phyloP scores from a whole-genome alignment of 2,329 filamentous ascomycete species.

The Westerdykella aurantiaca region DNA sequence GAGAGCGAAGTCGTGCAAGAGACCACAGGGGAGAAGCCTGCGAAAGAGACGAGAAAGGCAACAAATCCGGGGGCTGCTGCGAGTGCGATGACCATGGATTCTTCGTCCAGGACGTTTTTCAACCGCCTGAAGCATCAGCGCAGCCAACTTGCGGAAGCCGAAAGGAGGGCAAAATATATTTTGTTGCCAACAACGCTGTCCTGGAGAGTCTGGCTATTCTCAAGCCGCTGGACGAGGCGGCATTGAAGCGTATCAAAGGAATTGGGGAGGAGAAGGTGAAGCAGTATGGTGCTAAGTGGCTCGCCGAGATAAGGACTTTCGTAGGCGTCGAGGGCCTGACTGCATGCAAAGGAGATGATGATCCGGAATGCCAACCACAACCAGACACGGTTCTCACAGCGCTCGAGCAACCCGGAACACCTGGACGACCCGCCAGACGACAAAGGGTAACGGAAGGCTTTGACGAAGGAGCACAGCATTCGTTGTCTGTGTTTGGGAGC shows the following conservation, averaged over 20 bases:
- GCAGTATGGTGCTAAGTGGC: conserved; percentile 24
- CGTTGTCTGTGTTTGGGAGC: conserved; percentile 19
- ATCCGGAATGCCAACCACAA: neutral
- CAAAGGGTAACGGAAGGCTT: neutral
- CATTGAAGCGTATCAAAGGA: conserved; percentile 21
- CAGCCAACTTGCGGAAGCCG: conserved; percentile 9
- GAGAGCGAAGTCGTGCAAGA: conserved; percentile 8
- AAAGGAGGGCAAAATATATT: neutral
- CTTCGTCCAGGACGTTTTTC: conserved; percentile 14
- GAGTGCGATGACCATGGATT: conserved; percentile 6
- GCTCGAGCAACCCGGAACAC: neutral
- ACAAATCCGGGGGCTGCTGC: neutral
- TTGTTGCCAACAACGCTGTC: conserved; percentile 17
- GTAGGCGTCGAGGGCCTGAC: conserved; percentile 3
- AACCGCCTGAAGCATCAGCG: conserved; percentile 15
- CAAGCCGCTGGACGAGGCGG: conserved; percentile 14
- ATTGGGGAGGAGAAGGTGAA: conserved; percentile 15
- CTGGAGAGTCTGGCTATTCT: conserved; percentile 20
- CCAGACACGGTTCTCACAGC: neutral
- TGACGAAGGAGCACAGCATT: conserved; percentile 7
- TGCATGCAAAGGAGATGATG: neutral
- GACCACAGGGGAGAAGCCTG: neutral
- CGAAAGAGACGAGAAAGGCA: conserved; percentile 4
- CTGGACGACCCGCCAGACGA: neutral
- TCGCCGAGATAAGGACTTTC: conserved; percentile 20